These are phyloP conservation scores for Talaromyces sp. DNA, from an alignment of 2,329 filamentous ascomycete genomes.

Conservation along the genomic window DNA sequence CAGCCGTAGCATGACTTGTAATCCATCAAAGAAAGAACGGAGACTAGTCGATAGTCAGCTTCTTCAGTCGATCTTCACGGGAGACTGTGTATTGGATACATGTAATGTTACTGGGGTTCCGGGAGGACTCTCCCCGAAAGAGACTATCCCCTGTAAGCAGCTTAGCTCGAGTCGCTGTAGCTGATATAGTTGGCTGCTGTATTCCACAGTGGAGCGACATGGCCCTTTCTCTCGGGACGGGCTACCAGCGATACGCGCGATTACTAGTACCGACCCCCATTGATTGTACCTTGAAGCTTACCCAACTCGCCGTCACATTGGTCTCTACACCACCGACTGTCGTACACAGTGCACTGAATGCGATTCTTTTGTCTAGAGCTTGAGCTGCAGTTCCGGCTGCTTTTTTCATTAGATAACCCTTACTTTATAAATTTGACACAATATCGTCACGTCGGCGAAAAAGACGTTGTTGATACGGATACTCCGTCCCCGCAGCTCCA, in stretches of 20 bases:
- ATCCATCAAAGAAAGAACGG: neutral
- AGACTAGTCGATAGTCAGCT: neutral
- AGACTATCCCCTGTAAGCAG: neutral
- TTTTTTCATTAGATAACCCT: neutral
- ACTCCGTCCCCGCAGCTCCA: neutral
- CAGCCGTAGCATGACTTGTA: neutral
- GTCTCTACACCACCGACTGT: too few species aligned
- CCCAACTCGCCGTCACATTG: neutral
- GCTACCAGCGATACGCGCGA: slow-evolving; percentile 5
- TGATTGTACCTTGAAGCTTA: neutral
- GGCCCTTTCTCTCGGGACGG: slow-evolving; percentile 16
- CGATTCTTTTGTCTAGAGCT: neutral
- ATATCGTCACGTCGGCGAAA: neutral
- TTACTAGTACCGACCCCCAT: neutral
- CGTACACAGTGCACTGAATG: neutral
- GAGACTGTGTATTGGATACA: neutral
- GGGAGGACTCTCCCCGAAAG: neutral
- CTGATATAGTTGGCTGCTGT: neutral
- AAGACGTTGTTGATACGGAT: neutral
- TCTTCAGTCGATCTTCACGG: neutral
- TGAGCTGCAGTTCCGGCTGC: neutral
- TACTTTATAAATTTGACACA: neutral
- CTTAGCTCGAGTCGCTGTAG: fast-evolving
- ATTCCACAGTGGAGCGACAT: neutral
- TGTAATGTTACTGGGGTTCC: neutral